Evolutionary conservation across 148 eudicot species (phyloP).

Genomic region (Arbutus unedo): DNA sequence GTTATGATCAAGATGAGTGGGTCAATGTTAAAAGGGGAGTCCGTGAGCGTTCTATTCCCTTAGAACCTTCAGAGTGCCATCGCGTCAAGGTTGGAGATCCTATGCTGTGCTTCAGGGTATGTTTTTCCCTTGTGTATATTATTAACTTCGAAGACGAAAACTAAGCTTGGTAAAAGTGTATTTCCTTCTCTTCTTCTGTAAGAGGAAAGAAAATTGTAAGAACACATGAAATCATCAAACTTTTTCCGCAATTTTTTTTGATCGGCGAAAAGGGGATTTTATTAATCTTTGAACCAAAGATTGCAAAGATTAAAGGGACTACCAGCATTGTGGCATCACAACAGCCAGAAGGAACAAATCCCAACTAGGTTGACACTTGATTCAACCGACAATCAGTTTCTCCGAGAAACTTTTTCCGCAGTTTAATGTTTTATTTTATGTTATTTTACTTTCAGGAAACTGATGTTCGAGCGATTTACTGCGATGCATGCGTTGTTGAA

Average conservation of each 20-base stretch:
- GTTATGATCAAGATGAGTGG: slow-evolving; percentile 80
- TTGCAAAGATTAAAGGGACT: too few relatives aligned
- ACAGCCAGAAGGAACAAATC: too few relatives aligned
- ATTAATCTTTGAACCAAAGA: too few relatives aligned
- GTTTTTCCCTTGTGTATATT: background rate
- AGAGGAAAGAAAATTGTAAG: background rate
- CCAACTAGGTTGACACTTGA: too few relatives aligned
- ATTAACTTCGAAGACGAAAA: background rate
- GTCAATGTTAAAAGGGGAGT: slow-evolving; percentile 60
- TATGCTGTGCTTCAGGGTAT: slow-evolving; percentile 82
- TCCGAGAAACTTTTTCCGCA: too few relatives aligned
- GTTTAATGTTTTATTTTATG: background rate
- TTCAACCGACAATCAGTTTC: too few relatives aligned
- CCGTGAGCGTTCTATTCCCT: slow-evolving; percentile 87
- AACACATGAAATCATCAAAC: too few relatives aligned
- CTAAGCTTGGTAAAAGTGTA: background rate
- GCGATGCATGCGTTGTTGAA: slow-evolving; percentile 63
- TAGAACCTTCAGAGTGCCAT: slow-evolving; percentile 82
- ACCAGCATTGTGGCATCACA: too few relatives aligned
- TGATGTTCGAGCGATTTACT: slow-evolving; percentile 56
- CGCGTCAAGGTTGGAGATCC: slow-evolving; percentile 78
- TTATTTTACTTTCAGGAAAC: slow-evolving; percentile 43
- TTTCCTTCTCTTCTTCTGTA: background rate
- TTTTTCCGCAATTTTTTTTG: too few relatives aligned
- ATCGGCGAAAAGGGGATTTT: too few relatives aligned